Conservation (phyloP, 192 early-diverging fungal species). For the Coemansia sp. region DNA sequence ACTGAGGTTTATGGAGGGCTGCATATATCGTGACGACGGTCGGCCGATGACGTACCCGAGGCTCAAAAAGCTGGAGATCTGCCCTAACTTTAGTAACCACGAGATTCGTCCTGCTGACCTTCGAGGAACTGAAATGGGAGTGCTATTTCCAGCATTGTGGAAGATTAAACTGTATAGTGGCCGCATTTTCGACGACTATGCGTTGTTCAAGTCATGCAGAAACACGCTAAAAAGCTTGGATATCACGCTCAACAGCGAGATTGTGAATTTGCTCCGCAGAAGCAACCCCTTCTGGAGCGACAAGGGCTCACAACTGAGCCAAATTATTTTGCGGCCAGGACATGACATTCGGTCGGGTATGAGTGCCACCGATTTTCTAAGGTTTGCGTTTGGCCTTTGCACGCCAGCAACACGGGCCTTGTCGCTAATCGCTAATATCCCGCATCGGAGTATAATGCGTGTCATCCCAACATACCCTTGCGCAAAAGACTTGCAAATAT, state of each 20-base stretch:
- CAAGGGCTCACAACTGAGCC: background rate
- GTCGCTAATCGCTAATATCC: constrained; percentile 7
- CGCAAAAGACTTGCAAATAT: background rate
- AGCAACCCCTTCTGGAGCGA: background rate
- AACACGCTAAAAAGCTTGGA: constrained; percentile 17
- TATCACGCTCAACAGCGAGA: constrained; percentile 12
- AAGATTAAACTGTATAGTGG: background rate
- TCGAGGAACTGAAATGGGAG: background rate
- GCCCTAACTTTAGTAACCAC: background rate
- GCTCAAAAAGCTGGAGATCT: background rate
- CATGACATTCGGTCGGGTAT: background rate
- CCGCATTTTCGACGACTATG: background rate
- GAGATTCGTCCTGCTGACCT: background rate
- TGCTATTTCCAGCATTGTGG: constrained; percentile 23
- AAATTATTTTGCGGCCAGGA: background rate
- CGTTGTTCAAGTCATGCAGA: constrained; percentile 2
- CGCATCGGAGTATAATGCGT: background rate
- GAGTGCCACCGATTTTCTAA: background rate
- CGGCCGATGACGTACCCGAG: background rate
- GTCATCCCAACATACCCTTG: background rate
- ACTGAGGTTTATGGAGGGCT: background rate
- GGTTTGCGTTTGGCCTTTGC: background rate
- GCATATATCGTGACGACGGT: background rate
- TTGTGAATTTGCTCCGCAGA: background rate
- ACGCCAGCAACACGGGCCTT: background rate